A percentile compares a stretch with the other conserved stretches of the same genome.
Conservation (phyloP, 2,329 filamentous ascomycete genomes). For the Talaromyces sp. region DNA sequence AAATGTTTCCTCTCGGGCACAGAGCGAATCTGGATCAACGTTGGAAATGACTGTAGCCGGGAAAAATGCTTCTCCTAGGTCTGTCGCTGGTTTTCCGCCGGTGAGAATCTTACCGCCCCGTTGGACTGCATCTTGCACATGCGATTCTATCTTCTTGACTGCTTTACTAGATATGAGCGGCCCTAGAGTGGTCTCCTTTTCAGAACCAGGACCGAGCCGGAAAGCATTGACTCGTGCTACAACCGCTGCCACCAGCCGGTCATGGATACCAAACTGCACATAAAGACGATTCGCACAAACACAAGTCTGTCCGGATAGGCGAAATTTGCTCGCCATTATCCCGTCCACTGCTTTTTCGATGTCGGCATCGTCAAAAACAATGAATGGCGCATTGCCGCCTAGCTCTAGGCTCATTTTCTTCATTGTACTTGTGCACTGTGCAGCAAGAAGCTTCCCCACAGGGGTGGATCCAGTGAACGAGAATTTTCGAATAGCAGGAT, state of each 20-base stretch:
- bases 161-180: slow-evolving; percentile 58
- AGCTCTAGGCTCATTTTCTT: slow-evolving; percentile 46
- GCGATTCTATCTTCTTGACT: slow-evolving; percentile 71
- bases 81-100: slow-evolving; percentile 70
- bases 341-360: neutral
- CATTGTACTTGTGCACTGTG: slow-evolving; percentile 26
- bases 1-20: slow-evolving; percentile 89
- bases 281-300: slow-evolving; percentile 10
- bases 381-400: slow-evolving; percentile 41
- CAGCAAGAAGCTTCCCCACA: neutral
- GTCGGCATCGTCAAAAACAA: slow-evolving; percentile 12
- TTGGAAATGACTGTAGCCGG: slow-evolving; percentile 84
- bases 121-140: slow-evolving; percentile 73
- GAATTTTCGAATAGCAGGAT: neutral
- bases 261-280: slow-evolving; percentile 9
- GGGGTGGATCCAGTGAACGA: neutral
- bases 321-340: slow-evolving; percentile 49
- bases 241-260: too few relatives aligned
- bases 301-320: slow-evolving; percentile 8
- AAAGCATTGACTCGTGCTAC: slow-evolving; percentile 27
- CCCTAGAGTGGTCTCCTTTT: slow-evolving; percentile 37
- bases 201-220: slow-evolving; percentile 53
- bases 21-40: slow-evolving; percentile 79
- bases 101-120: slow-evolving; percentile 74
- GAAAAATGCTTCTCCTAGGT: slow-evolving; percentile 69